phyloP scores from a whole-genome alignment of 768 basidiomycete species.

The Phylloporus rhodoxanthus region DNA sequence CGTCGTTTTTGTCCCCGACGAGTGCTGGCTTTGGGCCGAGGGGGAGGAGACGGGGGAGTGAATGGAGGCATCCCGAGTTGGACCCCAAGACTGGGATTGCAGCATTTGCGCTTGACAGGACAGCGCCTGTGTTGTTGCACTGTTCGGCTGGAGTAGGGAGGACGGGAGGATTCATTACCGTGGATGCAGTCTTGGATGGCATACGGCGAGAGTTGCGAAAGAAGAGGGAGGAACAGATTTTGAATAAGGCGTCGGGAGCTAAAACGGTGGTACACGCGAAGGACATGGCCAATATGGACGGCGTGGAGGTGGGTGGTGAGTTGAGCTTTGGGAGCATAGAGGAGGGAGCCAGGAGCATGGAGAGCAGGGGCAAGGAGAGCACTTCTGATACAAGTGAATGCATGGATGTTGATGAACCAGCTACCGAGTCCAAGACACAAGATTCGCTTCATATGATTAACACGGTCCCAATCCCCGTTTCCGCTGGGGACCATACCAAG shows the following conservation, averaged over 20 bases:
- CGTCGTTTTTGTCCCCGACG: conserved; percentile 15
- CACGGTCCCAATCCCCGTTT: conserved; percentile 25
- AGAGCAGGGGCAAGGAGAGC: conserved; percentile 2
- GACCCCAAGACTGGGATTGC: conserved; percentile 55
- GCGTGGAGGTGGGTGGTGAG: conserved; percentile 3
- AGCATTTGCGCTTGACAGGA: conserved; percentile 40
- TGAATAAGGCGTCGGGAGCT: conserved; percentile 1
- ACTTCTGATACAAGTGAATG: conserved; percentile 6
- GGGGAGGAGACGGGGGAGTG: conserved; percentile 11
- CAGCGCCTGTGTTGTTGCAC: conserved; percentile 68
- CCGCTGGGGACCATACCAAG: conserved; percentile 27
- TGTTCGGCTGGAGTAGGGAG: conserved; percentile 95
- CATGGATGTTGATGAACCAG: conserved; percentile 27
- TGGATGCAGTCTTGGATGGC: conserved; percentile 80
- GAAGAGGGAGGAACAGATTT: conserved; percentile 21
- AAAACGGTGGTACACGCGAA: background rate
- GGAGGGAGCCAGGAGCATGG: conserved; percentile 1
- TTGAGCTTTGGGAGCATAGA: conserved; percentile 7
- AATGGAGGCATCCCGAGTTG: conserved; percentile 36
- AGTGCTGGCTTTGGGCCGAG: conserved; percentile 2
- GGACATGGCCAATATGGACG: conserved; percentile 2
- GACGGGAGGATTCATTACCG: conserved; percentile 89
- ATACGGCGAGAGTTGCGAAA: conserved; percentile 53
- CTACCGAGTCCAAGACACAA: background rate
- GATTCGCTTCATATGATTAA: conserved; percentile 9